A percentile compares a stretch with the other conserved stretches of the same genome.
These are phyloP conservation scores for Nasturtium officinale DNA, from an alignment of 345 rosid genomes.

Conservation along the genomic window DNA sequence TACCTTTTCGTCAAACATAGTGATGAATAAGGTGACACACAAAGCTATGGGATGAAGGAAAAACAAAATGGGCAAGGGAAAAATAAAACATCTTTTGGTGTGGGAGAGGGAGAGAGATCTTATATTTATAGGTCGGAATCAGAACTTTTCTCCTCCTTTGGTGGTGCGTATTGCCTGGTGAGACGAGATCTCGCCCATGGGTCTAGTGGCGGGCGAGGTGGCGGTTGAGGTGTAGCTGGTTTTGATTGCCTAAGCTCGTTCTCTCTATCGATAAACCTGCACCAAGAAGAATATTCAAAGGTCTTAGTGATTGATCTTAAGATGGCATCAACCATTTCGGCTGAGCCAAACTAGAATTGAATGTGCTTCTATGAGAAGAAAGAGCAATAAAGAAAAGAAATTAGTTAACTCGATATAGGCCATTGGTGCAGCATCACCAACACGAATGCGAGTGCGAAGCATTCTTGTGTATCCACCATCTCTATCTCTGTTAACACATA, in stretches of 20 bases:
- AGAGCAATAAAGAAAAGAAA: not conserved
- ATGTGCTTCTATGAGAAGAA: not conserved
- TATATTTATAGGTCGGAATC: conserved; percentile 50
- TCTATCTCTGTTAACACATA: conserved; percentile 64
- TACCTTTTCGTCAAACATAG: not conserved
- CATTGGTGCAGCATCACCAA: conserved; percentile 97
- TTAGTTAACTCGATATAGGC: conserved; percentile 81
- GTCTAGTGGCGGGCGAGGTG: conserved; percentile 65
- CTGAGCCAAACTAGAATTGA: not conserved
- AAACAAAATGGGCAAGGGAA: not conserved
- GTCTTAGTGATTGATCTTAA: not conserved
- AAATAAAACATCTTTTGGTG: conserved; percentile 17
- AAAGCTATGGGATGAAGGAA: conserved; percentile 19
- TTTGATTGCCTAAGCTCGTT: conserved; percentile 88
- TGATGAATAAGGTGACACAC: conserved; percentile 17
- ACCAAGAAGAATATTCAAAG: not conserved
- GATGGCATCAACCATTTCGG: not conserved
- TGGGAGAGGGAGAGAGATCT: not conserved
- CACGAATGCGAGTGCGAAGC: conserved; percentile 84
- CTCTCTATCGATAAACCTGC: conserved; percentile 88
- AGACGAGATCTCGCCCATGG: conserved; percentile 87
- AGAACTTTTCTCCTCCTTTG: conserved; percentile 68
- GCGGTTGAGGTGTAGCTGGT: conserved; percentile 71
- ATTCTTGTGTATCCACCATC: conserved; percentile 93
- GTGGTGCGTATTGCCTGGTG: conserved; percentile 72